phyloP scores from a whole-genome alignment of 371 early-diverging fungal species.

The Haplosporangium sp. region DNA sequence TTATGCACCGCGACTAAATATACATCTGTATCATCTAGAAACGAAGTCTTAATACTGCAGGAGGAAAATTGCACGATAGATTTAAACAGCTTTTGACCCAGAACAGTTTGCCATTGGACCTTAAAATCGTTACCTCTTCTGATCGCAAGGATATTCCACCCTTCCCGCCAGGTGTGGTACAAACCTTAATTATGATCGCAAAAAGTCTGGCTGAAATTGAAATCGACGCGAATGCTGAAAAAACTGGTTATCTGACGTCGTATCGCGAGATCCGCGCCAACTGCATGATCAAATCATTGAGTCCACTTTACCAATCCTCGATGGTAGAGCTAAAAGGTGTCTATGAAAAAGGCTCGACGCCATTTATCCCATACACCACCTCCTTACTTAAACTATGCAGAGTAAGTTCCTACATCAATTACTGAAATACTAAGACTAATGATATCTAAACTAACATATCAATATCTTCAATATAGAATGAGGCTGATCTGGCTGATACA shows the following conservation, averaged over 20 bases:
- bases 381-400: constrained; percentile 53
- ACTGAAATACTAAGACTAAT: too few relatives aligned
- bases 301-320: constrained; percentile 47
- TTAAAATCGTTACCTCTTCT: constrained; percentile 52
- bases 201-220: constrained; percentile 50
- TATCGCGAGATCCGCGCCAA: constrained; percentile 52
- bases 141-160: constrained; percentile 54
- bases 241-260: constrained; percentile 44
- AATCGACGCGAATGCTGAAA: constrained; percentile 39
- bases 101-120: constrained; percentile 65
- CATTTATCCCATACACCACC: constrained; percentile 47
- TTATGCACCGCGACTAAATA: neutral
- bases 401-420: constrained; percentile 10
- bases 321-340: constrained; percentile 43
- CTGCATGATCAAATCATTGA: constrained; percentile 46
- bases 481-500: constrained; percentile 51
- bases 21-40: constrained; percentile 49
- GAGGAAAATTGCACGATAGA: constrained; percentile 66
- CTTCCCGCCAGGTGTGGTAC: constrained; percentile 19
- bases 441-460: neutral
- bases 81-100: constrained; percentile 66
- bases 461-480: constrained; percentile 26
- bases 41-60: constrained; percentile 68
- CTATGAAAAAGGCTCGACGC: constrained; percentile 49
- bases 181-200: constrained; percentile 29